These are phyloP conservation scores for Harringtonia lauricola DNA, from an alignment of 2,329 filamentous ascomycete genomes.

Conservation along the genomic window DNA sequence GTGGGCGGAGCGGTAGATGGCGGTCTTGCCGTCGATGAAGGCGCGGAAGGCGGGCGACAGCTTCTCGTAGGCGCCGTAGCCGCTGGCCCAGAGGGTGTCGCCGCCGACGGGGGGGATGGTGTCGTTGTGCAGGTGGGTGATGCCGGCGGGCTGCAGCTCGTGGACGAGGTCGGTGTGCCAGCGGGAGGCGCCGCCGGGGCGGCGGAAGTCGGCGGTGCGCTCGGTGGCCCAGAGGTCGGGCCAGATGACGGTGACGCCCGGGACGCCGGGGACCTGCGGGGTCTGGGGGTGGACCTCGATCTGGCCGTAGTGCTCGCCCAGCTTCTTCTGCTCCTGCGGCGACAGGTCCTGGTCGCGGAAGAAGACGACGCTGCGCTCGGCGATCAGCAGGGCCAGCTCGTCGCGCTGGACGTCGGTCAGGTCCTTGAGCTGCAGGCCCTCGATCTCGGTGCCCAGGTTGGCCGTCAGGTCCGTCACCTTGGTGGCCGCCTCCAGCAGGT, in stretches of 20 bases:
- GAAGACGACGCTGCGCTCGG: conserved; percentile 55
- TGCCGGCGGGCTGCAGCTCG: conserved; percentile 57
- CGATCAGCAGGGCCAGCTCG: conserved; percentile 50
- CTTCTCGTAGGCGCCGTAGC: conserved; percentile 64
- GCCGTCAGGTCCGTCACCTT: conserved; percentile 51
- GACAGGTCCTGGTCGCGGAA: conserved; percentile 51
- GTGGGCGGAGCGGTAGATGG: conserved; percentile 56
- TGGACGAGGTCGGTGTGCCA: conserved; percentile 67
- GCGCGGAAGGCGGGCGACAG: conserved; percentile 58
- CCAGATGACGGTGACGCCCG: conserved; percentile 59
- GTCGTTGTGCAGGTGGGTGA: conserved; percentile 61
- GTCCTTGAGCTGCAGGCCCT: conserved; percentile 51
- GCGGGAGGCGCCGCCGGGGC: conserved; percentile 53
- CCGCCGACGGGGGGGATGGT: conserved; percentile 54
- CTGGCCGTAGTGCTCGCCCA: conserved; percentile 54
- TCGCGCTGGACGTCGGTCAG: conserved; percentile 47
- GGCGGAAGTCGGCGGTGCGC: conserved; percentile 47
- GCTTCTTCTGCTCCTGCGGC: conserved; percentile 50
- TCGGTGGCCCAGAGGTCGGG: conserved; percentile 56
- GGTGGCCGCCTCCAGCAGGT: conserved; percentile 47
- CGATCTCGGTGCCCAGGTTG: conserved; percentile 54
- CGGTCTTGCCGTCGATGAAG: conserved; percentile 56
- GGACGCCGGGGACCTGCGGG: conserved; percentile 56
- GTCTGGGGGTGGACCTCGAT: conserved; percentile 62
- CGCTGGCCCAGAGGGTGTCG: conserved; percentile 62